Evolutionary conservation across 176 grass and related monocot genomes (phyloP), one percentile per base, ranked within the genome.

Genomic region (Thalia dealbata): DNA sequence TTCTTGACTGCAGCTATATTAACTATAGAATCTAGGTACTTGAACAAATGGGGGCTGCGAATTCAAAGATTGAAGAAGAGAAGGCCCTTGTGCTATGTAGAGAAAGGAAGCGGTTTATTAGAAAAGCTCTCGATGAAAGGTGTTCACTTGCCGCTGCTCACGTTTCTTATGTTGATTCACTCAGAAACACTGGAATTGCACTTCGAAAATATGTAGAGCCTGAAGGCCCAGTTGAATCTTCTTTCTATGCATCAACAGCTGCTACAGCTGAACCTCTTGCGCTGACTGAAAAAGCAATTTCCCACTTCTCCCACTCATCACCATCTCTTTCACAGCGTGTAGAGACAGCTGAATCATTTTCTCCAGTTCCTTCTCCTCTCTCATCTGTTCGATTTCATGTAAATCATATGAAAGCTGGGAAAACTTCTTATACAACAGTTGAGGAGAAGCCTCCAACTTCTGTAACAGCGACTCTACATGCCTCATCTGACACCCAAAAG

Each of bases 91-190:
- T 63, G 44, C 84, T 97, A 76, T 97, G 93, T 73, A 87, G 85
- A 24, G 90, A 99, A 78, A 91, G 95, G 80, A 99, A 83, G 65
- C 81, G 83, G 24, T 82, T 87, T 84, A 85, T 99, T 73, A 88
- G 73, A 81, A 78, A 91, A 88, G 95, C 95, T 71, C 76, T 99
- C 48, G 87, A 99, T 72, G 85, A 90, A 78, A 89, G 95, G 78
- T 93, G 90, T 82, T 86, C 74, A 60, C 73, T 99, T 16, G 95
- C 95, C 46, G 79, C 79, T 79, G 72, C 83, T 76, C 90, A 99
- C 77, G 80, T 93, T 54, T 79, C 90, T 48, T 93, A 99, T 74
- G 86, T 93, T 41, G 87, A 99, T 43, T 99, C 95, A 14, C 85
- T 99, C 55, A 88, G 83, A 81, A 85, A 91, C 54, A 87, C 85